These are phyloP conservation scores for Trichoderma sp. DNA, from an alignment of 2,329 filamentous ascomycete genomes.

Conservation along the genomic window DNA sequence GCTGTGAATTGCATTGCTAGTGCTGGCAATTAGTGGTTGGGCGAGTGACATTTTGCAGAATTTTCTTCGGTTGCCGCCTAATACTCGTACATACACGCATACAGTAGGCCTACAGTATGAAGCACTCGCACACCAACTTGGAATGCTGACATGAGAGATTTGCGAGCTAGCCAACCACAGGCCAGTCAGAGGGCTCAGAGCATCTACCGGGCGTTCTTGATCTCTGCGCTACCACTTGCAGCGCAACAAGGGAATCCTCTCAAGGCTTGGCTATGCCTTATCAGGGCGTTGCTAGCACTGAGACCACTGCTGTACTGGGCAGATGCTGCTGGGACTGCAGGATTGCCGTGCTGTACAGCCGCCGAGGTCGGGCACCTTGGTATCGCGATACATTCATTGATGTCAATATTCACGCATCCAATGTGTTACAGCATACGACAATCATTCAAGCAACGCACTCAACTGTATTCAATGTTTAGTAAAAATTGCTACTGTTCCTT, in stretches of 20 bases:
- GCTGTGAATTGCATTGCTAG: neutral
- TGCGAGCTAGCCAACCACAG: neutral
- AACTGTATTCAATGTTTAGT: neutral
- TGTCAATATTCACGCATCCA: neutral
- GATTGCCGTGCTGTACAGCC: neutral
- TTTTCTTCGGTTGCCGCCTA: neutral
- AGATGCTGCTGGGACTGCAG: neutral
- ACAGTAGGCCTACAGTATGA: neutral
- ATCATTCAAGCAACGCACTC: neutral
- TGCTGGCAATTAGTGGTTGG: neutral
- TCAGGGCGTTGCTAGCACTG: neutral
- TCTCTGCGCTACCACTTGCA: neutral
- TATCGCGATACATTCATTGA: neutral
- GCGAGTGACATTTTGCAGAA: neutral
- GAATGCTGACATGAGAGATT: neutral
- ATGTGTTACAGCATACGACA: neutral
- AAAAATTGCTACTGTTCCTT: neutral
- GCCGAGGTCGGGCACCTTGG: neutral
- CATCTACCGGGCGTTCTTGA: neutral
- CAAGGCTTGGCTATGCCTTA: neutral
- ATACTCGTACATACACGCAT: neutral
- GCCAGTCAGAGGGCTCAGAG: neutral
- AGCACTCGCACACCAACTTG: neutral
- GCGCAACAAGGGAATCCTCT: neutral
- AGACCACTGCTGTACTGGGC: neutral